Base-by-base conservation (phyloP, 1,284 basidiomycete genomes). In the Ceratobasidium sp. region DNA sequence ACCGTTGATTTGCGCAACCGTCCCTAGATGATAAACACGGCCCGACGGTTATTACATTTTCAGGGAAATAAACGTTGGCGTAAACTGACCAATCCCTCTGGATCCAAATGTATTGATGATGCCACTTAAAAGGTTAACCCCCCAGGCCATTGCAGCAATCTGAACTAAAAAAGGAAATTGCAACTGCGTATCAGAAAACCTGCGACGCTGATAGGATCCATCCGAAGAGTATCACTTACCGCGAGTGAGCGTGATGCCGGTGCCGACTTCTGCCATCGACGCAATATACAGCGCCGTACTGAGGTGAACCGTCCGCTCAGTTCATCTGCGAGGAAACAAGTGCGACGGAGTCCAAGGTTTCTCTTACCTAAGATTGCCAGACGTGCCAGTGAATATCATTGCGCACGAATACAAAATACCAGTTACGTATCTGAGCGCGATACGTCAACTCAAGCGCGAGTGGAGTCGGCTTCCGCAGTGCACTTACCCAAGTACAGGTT, bases 361-460 rank as follows among this genome's bases (percentile, higher is more conserved):
- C 45, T 39, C 75, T 74, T 65, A 84, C 86, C 85, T 87, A 30
- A 87, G 79, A 73, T 88, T 88, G 23, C 87, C 87, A 0, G 87
- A 87, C 3, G 86, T 87, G 5, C 87, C 87, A 6, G 87, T 88
- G 74, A 88, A 85, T 23, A 84, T 83, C 86, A 88, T 85, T 0
- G 87, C 86, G 57, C 87, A 85, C 30, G 86, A 83, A 75, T 88
- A 88, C n/a, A 87, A 82, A 85, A 86, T 87, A 14, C 87, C 87
- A 18, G 87, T 88, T 61, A 80, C 84, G 75, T 83, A 86, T 86
- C 43, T 70, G 70, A 39, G 9, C 30, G 28, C 1, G 30, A 5
- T 43, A n/a, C 30, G 23, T 52, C 46, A 45, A 72, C n/a, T 52
- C 36, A 52, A 28, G 46, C 30, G n/a, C 21, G 23, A 41, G 73